Base-by-base conservation (phyloP, 441 rosid species). In the Syzygium malaccense region DNA sequence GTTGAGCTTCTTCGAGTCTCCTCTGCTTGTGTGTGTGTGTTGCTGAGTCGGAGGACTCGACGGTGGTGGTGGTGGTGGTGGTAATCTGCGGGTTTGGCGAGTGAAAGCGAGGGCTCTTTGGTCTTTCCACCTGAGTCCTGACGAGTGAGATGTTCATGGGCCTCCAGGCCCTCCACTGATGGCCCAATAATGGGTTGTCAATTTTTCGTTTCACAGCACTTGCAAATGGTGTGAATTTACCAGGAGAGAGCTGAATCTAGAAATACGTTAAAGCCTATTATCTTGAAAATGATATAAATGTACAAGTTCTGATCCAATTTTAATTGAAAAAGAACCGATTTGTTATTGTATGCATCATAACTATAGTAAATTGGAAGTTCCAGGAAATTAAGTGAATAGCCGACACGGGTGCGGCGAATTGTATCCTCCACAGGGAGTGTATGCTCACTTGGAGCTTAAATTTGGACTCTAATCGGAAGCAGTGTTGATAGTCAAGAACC, bases 371-470 rank as follows among this genome's bases (percentile, higher is more conserved):
- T 75, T 37, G 26, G 18, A 20, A 20, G 0, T 75, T 23, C 14
- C 3, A 37, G 0, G 1, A 71, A 75, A 37, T 75, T 75, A 75
- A 11, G 2, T 10, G 14, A 3, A 75, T 1, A 6, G 4, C 1
- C 8, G 0, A 75, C 0, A 6, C 5, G 1, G 5, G 0, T 4
- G 0, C 8, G 1, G 11, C 18, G 1, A 20, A 71, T 71, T 20
- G 15, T 71, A 71, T 33, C 0, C 0, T 37, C 1, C 0, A 1
- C 2, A 1, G 6, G 0, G 4, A 20, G 2, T 11, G 41, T 11
- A 37, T 71, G 51, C 14, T 37, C 26, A 37, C 51, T 6, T 71
- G 17, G 45, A 66, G 51, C n/a, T 37, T 71, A 20, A 37, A 2
- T 20, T 23, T 71, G 6, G 2, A 37, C 3, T 25, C 17, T 23